A percentile compares a stretch with the other conserved stretches of the same genome.
Evolutionary conservation across 257 asterid species (phyloP).

Genomic region (Rauvolfia tetraphylla): DNA sequence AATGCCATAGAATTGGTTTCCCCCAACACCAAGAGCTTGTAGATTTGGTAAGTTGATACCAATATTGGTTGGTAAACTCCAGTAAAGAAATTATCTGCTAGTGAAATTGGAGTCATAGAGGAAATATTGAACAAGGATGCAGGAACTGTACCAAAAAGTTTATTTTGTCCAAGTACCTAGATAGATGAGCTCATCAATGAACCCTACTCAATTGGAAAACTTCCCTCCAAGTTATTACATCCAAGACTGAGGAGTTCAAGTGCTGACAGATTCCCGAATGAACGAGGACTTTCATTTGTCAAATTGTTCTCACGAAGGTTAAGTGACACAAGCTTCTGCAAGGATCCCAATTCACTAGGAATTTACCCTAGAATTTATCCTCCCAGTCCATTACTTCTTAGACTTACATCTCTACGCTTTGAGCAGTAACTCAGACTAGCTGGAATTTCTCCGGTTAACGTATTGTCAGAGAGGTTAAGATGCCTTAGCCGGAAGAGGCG

Average conservation of each 20-base stretch:
- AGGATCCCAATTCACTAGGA: neutral
- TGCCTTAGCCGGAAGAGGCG: neutral
- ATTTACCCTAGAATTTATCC: too few species aligned
- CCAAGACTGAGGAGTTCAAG: neutral
- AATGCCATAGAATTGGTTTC: too few species aligned
- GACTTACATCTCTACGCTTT: too few species aligned
- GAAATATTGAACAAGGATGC: conserved; percentile 28
- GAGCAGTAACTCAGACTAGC: too few species aligned
- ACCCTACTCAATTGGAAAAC: conserved; percentile 6
- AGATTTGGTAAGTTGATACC: too few species aligned
- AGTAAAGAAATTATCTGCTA: conserved; percentile 7
- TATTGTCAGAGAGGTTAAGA: neutral
- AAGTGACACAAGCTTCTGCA: conserved; percentile 13
- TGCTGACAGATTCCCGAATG: conserved; percentile 30
- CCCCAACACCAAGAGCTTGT: too few species aligned
- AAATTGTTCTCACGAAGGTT: conserved; percentile 19
- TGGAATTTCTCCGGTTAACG: neutral
- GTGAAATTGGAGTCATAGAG: neutral
- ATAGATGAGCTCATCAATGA: conserved; percentile 16
- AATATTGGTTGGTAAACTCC: neutral
- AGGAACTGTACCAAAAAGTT: conserved; percentile 24
- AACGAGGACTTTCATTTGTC: conserved; percentile 29
- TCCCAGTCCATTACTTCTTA: too few species aligned
- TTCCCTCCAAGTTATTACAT: neutral
- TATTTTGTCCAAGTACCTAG: conserved; percentile 13